Base-by-base conservation (phyloP, 2,329 filamentous ascomycete species). In the Pseudopithomyces chartarum region DNA sequence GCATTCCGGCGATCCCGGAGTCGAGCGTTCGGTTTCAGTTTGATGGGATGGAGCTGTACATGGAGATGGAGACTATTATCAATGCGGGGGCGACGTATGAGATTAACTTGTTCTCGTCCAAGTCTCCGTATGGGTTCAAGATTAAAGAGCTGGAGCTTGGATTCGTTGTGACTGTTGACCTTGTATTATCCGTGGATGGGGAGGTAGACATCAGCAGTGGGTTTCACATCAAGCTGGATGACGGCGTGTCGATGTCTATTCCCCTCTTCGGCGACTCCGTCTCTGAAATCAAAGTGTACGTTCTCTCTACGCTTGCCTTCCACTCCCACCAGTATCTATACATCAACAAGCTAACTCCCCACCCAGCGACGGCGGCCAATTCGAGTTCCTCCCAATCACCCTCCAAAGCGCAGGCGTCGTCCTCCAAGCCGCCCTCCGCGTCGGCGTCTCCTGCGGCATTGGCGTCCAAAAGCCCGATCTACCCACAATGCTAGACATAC, bases 381-480 rank as follows among this genome's bases (percentile, higher is more conserved):
- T 85, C 56, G 82, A 85, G 54, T 85, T 85, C 54, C 77, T 87
- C 1, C 84, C 84, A 0, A 81, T 86, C 2, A 82, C 75, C 0
- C 70, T 86, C 29, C 68, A 79, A 57, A 78, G 73, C 23, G 76
- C 76, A n/a, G 78, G 76, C 52, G 76, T 76, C 0, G 63, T 79
- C 0, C 68, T 86, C 10, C 77, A 74, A 0, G 84, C 81, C 0
- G 67, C 79, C 0, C 73, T 87, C 0, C 80, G 81, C 3, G 57
- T 85, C 2, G 79, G 78, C 11, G 63, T 81, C 1, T 76, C 80
- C 29, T 77, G 79, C 3, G 83, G 82, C 11, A 22, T 69, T 1
- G 51, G 60, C n/a, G 34, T 66, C 10, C 36, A 15, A 0, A n/a
- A 46, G 1, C 59, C 60, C 2, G 20, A 52, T 1, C 39, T 33